A percentile compares a stretch with the other conserved stretches of the same genome.
phyloP scores from a whole-genome alignment of 1,284 basidiomycete species.

The Mycena sp. region DNA sequence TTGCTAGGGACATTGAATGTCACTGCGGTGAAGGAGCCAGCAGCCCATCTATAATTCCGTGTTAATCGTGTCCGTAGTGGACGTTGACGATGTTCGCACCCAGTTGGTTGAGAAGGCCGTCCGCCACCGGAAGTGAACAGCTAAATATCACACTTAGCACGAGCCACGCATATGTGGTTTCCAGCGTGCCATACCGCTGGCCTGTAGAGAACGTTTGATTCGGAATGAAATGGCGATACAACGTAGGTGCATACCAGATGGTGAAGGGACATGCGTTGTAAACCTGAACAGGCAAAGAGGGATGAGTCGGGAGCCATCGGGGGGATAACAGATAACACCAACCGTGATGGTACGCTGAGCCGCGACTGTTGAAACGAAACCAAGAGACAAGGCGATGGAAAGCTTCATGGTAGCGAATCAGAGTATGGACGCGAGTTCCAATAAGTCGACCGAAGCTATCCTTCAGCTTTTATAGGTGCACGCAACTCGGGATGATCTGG shows the following conservation, averaged over 20 bases:
- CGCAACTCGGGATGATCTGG: too few relatives aligned
- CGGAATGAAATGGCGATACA: background rate
- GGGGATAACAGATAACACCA: background rate
- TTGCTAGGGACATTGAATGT: conserved; percentile 17
- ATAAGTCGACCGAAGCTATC: too few relatives aligned
- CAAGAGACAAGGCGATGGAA: conserved; percentile 31
- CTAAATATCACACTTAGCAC: background rate
- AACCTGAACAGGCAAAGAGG: conserved; percentile 22
- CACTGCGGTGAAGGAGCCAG: conserved; percentile 11
- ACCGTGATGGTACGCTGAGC: conserved; percentile 53
- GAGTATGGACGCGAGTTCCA: too few relatives aligned
- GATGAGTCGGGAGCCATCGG: background rate
- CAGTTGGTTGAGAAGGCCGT: conserved; percentile 14
- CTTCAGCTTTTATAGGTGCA: too few relatives aligned
- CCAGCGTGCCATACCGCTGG: conserved; percentile 12
- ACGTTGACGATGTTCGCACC: background rate
- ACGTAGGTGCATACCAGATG: conserved; percentile 29
- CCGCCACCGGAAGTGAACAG: conserved; percentile 23
- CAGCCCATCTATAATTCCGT: conserved; percentile 12
- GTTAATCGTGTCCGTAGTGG: background rate
- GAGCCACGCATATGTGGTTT: background rate
- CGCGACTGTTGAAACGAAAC: conserved; percentile 38
- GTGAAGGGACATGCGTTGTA: conserved; percentile 38
- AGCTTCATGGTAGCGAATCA: conserved; percentile 40
- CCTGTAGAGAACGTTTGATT: background rate